Conservation (phyloP, 768 basidiomycete genomes). For the Mycena sanguinolenta region DNA sequence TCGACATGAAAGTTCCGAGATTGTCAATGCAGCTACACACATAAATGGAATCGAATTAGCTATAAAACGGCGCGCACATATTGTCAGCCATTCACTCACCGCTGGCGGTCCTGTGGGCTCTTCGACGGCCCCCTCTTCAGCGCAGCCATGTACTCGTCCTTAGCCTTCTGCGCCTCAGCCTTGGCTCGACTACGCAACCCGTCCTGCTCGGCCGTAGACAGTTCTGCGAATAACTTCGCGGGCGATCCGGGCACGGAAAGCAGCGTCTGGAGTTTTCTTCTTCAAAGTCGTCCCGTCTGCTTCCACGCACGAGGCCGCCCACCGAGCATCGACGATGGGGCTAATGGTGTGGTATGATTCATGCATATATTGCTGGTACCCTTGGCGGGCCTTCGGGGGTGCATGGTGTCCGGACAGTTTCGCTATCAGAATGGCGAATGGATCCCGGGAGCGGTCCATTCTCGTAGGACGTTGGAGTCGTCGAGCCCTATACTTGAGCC, state of each 20-base stretch:
- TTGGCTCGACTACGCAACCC: no score
- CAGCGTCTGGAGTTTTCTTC: neutral
- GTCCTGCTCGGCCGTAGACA: neutral
- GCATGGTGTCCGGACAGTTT: neutral
- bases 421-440: neutral
- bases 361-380: neutral
- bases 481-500: neutral
- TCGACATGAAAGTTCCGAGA: no score
- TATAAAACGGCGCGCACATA: no score
- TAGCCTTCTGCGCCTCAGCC: no score
- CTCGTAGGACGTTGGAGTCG: neutral
- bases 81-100: no score
- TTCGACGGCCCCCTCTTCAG: no score
- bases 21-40: no score
- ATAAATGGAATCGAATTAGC: no score
- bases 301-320: neutral
- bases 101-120: no score
- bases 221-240: neutral
- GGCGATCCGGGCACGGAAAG: neutral
- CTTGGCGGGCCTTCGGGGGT: neutral
- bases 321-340: neutral
- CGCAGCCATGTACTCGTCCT: no score
- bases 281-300: neutral
- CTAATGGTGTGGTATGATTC: neutral
- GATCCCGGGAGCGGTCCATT: neutral